A percentile compares a stretch with the other conserved stretches of the same genome.
These are phyloP conservation scores for Leccinum aurantiacum DNA, from an alignment of 768 basidiomycete species.

Conservation along the genomic window DNA sequence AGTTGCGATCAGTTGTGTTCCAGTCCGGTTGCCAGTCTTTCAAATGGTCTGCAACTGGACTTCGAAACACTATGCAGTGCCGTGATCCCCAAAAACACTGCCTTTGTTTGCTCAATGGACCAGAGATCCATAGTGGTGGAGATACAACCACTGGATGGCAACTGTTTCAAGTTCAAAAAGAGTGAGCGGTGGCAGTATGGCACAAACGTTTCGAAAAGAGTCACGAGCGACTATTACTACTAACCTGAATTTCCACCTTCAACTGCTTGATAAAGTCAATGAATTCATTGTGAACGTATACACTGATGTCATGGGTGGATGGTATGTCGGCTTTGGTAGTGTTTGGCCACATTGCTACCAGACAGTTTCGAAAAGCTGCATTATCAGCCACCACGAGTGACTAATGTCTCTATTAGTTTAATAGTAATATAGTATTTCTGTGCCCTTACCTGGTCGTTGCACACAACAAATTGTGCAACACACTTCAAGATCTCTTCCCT, in stretches of 20 bases:
- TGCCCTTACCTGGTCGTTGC: no score
- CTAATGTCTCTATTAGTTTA: background rate
- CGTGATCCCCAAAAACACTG: background rate
- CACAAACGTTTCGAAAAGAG: no score
- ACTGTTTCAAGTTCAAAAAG: background rate
- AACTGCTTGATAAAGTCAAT: background rate
- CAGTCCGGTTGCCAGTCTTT: no score
- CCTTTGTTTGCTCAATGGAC: background rate
- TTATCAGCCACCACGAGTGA: background rate
- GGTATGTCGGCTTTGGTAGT: background rate
- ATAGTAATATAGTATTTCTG: no score
- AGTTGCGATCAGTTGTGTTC: no score
- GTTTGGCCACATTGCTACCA: background rate
- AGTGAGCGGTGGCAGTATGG: background rate
- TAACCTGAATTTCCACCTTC: background rate
- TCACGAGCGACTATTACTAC: background rate
- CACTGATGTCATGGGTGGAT: background rate
- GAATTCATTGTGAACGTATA: background rate
- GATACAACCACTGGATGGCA: background rate
- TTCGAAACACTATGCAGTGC: background rate
- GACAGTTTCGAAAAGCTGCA: background rate
- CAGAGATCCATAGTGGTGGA: background rate
- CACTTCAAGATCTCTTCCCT: no score
- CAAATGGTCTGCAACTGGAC: no score
- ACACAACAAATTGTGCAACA: no score